Evolutionary conservation across 495 filamentous ascomycete species (phyloP), one percentile per base, ranked within the genome.

Genomic region (Penicillium cinerascens): DNA sequence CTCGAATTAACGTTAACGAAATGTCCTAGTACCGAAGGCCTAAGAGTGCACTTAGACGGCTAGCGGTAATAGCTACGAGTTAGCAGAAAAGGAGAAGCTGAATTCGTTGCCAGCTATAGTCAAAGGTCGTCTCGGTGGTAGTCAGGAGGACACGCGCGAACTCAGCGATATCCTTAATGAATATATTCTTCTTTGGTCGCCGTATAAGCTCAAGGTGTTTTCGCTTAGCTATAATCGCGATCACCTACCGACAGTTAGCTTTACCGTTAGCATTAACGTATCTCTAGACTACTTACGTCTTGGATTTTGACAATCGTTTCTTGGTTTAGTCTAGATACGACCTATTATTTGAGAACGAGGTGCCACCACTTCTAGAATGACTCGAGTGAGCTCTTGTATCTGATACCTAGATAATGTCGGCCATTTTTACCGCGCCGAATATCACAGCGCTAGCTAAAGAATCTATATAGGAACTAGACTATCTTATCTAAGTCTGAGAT

Each of bases 301-400:
- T 42, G 39, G 17, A 69, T 55, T 38, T 69, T 63, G 18, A 67
- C 45, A 54, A 48, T 67, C 59, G 55, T 36, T 67, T 69, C 40
- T 57, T 58, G 1, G 65, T 64, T 7, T 61, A 59, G 23, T 69
- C 50, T 9, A 72, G 60, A 50, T 13, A 8, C 16, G 16, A 37
- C 16, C 35, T 16, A 8, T 37, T 37, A 8, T 37, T 37, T 37
- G 16, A 37, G 35, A 16, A 16, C 35, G 16, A 37, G 35, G 35
- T 61, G 51, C 59, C 56, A 74, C 58, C 56, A 66, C 49, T 75
- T 75, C 69, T 48, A 75, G 44, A 71, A 75, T 51, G 47, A 52
- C 46, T 70, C 59, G 38, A 75, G 53, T 20, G 58, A 61, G 58
- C 60, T 70, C 49, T 67, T 67, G 37, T 45, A 56, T 50, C 63